These are phyloP conservation scores for Fusarium tupiense DNA, from an alignment of 2,329 filamentous ascomycete species.

Conservation along the genomic window DNA sequence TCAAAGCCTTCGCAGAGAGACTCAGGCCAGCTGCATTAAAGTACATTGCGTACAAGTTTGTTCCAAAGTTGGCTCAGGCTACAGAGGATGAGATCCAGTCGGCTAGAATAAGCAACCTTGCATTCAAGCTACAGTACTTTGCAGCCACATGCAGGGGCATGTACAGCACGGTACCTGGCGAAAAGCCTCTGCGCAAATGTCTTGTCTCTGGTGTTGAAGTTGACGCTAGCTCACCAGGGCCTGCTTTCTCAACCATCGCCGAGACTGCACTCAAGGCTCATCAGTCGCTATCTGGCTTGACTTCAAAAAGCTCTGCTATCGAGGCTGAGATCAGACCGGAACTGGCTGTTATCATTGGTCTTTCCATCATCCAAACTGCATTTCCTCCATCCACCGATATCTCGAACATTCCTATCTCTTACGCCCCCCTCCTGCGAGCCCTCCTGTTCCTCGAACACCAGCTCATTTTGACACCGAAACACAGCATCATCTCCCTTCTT, in stretches of 20 bases:
- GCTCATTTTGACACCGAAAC: conserved; percentile 55
- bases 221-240: conserved; percentile 25
- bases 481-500: conserved; percentile 59
- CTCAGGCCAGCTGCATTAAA: conserved; percentile 54
- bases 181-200: conserved; percentile 38
- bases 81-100: conserved; percentile 34
- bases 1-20: conserved; percentile 56
- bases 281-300: conserved; percentile 18
- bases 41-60: conserved; percentile 51
- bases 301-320: conserved; percentile 22
- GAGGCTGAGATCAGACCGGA: conserved; percentile 46
- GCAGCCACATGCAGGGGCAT: conserved; percentile 54
- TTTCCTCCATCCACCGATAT: conserved; percentile 38
- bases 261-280: conserved; percentile 34
- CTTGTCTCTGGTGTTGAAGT: conserved; percentile 37
- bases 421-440: conserved; percentile 57
- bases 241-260: conserved; percentile 40
- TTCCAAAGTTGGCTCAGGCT: conserved; percentile 47
- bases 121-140: conserved; percentile 57
- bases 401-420: conserved; percentile 31
- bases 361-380: conserved; percentile 48
- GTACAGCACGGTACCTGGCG: conserved; percentile 31
- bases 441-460: conserved; percentile 61
- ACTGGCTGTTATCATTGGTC: conserved; percentile 48
- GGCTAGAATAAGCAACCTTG: conserved; percentile 48